Conservation (phyloP, 768 basidiomycete genomes). For the Leucosporidium creatinivorum region DNA sequence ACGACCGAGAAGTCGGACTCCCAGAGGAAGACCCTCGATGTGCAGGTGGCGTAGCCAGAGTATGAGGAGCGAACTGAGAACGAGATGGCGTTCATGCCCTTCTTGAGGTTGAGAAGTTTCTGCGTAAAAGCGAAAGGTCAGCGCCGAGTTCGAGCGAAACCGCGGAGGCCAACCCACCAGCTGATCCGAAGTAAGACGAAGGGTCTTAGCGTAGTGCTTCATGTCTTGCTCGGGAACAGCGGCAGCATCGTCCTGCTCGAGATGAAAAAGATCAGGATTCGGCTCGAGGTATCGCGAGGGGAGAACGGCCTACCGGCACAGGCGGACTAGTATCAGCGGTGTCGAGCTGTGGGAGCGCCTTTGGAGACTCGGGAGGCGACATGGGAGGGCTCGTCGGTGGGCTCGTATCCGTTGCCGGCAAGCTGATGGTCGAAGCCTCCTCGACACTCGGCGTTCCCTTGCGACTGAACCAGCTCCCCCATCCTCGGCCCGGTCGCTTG, state of each 20-base stretch:
- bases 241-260: not conserved
- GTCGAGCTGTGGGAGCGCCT: not conserved
- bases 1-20: slow-evolving; percentile 83
- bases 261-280: not conserved
- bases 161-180: slow-evolving; percentile 53
- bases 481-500: slow-evolving; percentile 11
- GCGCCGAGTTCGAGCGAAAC: not conserved
- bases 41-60: slow-evolving; percentile 67
- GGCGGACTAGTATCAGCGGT: not conserved
- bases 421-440: not conserved
- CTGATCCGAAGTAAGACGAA: slow-evolving; percentile 89
- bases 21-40: slow-evolving; percentile 92
- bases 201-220: slow-evolving; percentile 76
- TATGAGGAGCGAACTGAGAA: slow-evolving; percentile 79
- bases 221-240: not conserved
- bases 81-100: slow-evolving; percentile 83
- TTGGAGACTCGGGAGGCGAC: slow-evolving; percentile 35
- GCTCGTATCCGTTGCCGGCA: slow-evolving; percentile 12
- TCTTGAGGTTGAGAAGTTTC: slow-evolving; percentile 77
- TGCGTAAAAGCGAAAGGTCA: slow-evolving; percentile 40
- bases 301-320: not conserved
- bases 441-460: slow-evolving; percentile 38
- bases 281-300: not conserved
- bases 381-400: slow-evolving; percentile 26
- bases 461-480: slow-evolving; percentile 60